Evolutionary conservation across 208 protist genomes (phyloP), one percentile per base, ranked within the genome.

Genomic region (Porcisia deanei): DNA sequence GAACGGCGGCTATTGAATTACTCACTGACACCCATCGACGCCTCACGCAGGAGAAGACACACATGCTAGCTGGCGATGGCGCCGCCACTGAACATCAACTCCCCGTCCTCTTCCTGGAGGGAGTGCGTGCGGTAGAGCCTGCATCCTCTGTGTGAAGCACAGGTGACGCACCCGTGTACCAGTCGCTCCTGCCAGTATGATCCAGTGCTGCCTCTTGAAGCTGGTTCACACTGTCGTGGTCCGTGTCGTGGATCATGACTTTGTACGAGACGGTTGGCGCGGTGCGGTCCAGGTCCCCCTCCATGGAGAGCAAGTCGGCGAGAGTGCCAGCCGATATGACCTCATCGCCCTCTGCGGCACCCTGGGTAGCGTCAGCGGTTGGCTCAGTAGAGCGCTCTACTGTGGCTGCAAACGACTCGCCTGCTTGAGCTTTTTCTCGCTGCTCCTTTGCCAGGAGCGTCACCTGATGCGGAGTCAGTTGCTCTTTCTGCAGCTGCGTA

Each of bases 381-480:
- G 53, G 20, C 5, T 70, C 72, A 10, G 25, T 34, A 47, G 49
- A 57, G 45, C 82, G 79, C 68, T 85, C 80, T 2, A 91, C 81
- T 5, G 81, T 86, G 9, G 87, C 90, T 12, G 75, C 79, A 52
- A 92, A 74, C 37, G 81, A 79, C 34, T 85, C 83, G 0, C 70
- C 87, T 2, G 71, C 20, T 41, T 83, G 70, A 25, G 84, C 85
- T 1, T 71, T 75, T 60, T 84, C 80, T n/a, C 82, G 81, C 73
- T 92, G 83, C 65, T 91, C 83, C 64, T 86, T 79, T 12, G 90
- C 88, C 25, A 97, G 72, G 5, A 91, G 75, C 8, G 87, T 74
- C 47, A 91, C 89, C 83, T 96, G 91, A 58, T 97, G 91, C 34
- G 94, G 94, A 30, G 92, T 94, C 18, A 97, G 85, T 74, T 95